phyloP scores from a whole-genome alignment of 78 protist genomes.

The Isochrysis galbana region DNA sequence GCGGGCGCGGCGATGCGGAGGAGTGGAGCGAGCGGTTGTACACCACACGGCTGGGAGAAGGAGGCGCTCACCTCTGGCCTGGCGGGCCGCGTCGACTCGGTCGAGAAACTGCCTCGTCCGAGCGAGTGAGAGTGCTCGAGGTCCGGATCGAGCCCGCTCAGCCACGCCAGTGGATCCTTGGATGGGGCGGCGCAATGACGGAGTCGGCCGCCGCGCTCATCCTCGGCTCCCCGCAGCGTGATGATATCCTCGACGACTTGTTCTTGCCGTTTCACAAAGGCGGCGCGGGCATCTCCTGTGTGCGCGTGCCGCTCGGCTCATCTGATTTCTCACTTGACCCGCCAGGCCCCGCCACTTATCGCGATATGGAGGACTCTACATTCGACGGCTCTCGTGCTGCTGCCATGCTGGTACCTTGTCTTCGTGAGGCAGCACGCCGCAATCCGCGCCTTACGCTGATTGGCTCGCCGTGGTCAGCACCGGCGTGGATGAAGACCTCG shows the following conservation, averaged over 20 bases:
- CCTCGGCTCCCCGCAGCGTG: neutral
- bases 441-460: neutral
- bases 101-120: neutral
- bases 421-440: neutral
- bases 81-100: neutral
- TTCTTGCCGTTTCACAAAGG: neutral
- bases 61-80: neutral
- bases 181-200: neutral
- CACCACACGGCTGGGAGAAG: neutral
- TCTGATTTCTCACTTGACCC: neutral
- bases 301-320: neutral
- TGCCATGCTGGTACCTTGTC: neutral
- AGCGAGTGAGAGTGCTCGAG: neutral
- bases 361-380: neutral
- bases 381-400: neutral
- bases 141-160: neutral
- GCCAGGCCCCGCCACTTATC: neutral
- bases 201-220: neutral
- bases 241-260: neutral
- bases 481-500: neutral
- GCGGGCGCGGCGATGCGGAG: too few relatives aligned
- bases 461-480: neutral
- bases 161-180: neutral
- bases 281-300: neutral
- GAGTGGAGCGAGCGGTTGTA: neutral